These are phyloP conservation scores for Auricularia sp. DNA, from an alignment of 768 basidiomycete species.

Conservation along the genomic window DNA sequence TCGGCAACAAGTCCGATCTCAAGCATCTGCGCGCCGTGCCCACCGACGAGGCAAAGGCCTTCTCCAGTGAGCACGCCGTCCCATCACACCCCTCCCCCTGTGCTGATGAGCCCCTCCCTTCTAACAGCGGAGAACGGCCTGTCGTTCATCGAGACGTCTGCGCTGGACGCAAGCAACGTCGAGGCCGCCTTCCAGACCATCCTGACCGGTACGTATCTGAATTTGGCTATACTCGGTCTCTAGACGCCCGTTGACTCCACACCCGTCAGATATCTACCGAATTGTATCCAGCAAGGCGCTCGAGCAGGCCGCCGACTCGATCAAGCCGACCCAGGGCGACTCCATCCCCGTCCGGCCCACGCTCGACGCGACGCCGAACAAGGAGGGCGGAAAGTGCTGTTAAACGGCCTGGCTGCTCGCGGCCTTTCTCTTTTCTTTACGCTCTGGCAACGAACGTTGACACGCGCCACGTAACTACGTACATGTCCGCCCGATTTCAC, in stretches of 20 bases:
- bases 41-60: conserved; percentile 38
- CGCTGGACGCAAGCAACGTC: conserved; percentile 38
- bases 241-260: background rate
- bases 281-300: conserved; percentile 94
- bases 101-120: background rate
- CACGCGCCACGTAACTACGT: no score
- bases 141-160: conserved; percentile 39
- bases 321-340: conserved; percentile 71
- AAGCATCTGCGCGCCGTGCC: conserved; percentile 37
- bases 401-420: conserved; percentile 7
- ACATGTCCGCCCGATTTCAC: no score
- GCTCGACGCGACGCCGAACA: conserved; percentile 25
- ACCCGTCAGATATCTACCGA: conserved; percentile 78
- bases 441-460: no score
- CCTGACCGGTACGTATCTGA: conserved; percentile 29
- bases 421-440: no score
- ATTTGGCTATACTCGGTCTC: background rate
- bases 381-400: conserved; percentile 30
- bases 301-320: conserved; percentile 68
- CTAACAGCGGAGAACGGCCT: conserved; percentile 26
- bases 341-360: conserved; percentile 56
- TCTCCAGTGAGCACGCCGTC: conserved; percentile 24
- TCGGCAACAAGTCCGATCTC: conserved; percentile 41
- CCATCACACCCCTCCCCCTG: background rate
- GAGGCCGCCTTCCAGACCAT: conserved; percentile 42